Evolutionary conservation across 208 protist species (phyloP), one percentile per base, ranked within the genome.

Genomic region (Wallacemonas sp.): DNA sequence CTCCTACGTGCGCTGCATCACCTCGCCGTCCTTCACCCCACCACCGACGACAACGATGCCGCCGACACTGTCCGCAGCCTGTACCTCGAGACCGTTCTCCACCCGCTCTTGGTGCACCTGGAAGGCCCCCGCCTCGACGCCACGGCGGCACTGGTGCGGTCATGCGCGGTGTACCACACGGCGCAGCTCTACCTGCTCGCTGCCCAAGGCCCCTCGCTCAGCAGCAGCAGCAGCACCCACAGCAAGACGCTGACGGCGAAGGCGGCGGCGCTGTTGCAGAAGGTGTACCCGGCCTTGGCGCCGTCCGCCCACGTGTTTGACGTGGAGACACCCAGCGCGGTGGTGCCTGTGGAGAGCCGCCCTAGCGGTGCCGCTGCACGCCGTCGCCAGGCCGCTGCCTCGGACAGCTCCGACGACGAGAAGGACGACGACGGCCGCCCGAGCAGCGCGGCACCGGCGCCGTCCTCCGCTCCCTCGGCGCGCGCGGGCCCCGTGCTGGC

Each of bases 161-260:
- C 65, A 12, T 49, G 48, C 16, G 54, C 68, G 61, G 67, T 80
- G 26, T 86, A 81, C 73, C 70, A 83, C 59, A 61, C 76, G 12
- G 68, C 62, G 25, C 70, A 81, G n/a, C 57, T 86, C 14, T 81
- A 81, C 55, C 63, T 79, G 49, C 67, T 72, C 39, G 46, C 52
- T 0, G 46, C 65, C 20, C 20, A 38, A 2, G 28, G 11, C n/a
- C n/a, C n/a, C n/a, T n/a, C n/a, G n/a, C n/a, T n/a, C n/a, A n/a
- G n/a, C n/a, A n/a, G n/a, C n/a, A n/a, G n/a, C n/a, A n/a, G n/a
- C n/a, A n/a, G n/a, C n/a, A n/a, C n/a, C n/a, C n/a, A n/a, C n/a
- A n/a, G 16, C 5, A 16, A 48, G 42, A 48, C 18, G 42, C 42
- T 48, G 11, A 22, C 42, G 31, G 61, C 46, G 61, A n/a, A 69